Evolutionary conservation across 1,284 basidiomycete genomes (phyloP).

Genomic region (Ustilago nuda): DNA sequence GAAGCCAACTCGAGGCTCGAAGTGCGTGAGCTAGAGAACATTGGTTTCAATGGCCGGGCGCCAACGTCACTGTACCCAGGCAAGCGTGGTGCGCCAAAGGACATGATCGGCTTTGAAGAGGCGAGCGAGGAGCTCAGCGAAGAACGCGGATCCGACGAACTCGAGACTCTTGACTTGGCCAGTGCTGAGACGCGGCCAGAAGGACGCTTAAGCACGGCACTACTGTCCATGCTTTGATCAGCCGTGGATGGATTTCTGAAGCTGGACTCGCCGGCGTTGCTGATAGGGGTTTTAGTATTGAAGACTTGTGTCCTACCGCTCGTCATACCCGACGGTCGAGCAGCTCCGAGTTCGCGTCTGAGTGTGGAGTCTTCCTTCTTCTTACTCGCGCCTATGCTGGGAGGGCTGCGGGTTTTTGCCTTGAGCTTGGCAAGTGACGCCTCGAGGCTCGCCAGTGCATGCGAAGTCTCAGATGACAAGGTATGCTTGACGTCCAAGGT

Average conservation of each 20-base stretch:
- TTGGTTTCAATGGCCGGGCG: constrained; percentile 3
- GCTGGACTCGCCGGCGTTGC: constrained; percentile 16
- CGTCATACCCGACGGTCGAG: constrained; percentile 13
- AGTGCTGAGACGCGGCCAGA: constrained; percentile 37
- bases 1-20: constrained; percentile 23
- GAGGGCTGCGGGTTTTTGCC: constrained; percentile 24
- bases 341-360: constrained; percentile 26
- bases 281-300: constrained; percentile 7
- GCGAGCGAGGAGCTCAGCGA: constrained; percentile 14
- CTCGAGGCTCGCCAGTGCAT: constrained; percentile 50
- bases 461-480: constrained; percentile 44
- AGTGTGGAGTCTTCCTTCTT: constrained; percentile 13
- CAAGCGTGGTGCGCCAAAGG: constrained; percentile 36
- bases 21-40: constrained; percentile 8
- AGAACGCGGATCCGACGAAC: constrained; percentile 20
- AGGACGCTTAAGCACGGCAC: constrained; percentile 35
- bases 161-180: constrained; percentile 34
- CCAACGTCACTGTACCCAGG: constrained; percentile 23
- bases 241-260: constrained; percentile 15
- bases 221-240: constrained; percentile 32
- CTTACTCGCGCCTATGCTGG: constrained; percentile 2
- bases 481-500: constrained; percentile 34
- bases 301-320: constrained; percentile 24
- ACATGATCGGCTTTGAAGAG: constrained; percentile 35
- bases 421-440: constrained; percentile 48